Conservation (phyloP, 2,329 filamentous ascomycete species). For the Annulohypoxylon truncatum region DNA sequence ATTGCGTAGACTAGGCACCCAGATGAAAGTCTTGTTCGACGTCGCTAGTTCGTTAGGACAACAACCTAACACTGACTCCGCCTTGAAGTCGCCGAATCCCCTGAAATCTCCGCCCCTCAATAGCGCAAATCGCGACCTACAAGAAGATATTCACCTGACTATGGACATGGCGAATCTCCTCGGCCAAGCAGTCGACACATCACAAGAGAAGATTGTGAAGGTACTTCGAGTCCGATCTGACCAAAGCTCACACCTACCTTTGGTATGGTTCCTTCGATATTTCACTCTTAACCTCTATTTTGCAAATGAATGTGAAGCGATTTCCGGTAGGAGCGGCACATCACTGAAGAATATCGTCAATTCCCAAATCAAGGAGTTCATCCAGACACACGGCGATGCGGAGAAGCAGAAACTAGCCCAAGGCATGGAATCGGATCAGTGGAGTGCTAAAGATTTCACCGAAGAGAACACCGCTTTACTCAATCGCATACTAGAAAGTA, state of each 20-base stretch:
- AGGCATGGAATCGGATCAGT: conserved; percentile 83
- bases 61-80: conserved; percentile 49
- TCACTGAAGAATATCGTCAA: conserved; percentile 83
- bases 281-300: conserved; percentile 86
- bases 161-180: conserved; percentile 82
- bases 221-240: conserved; percentile 81
- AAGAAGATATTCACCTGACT: conserved; percentile 81
- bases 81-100: conserved; percentile 59
- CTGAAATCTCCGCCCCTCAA: conserved; percentile 62
- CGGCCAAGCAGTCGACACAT: conserved; percentile 82
- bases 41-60: conserved; percentile 81
- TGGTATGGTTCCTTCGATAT: conserved; percentile 80
- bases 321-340: conserved; percentile 81
- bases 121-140: conserved; percentile 63
- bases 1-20: conserved; percentile 83
- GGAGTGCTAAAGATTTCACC: conserved; percentile 81
- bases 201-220: conserved; percentile 80
- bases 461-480: conserved; percentile 71
- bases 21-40: conserved; percentile 94
- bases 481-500: conserved; percentile 73
- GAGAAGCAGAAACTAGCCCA: conserved; percentile 81
- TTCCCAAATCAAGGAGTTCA: conserved; percentile 83
- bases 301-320: conserved; percentile 86
- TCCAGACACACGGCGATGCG: conserved; percentile 75
- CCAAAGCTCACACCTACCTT: conserved; percentile 74